phyloP scores from a whole-genome alignment of 768 basidiomycete species.

The Russula dissimulans region DNA sequence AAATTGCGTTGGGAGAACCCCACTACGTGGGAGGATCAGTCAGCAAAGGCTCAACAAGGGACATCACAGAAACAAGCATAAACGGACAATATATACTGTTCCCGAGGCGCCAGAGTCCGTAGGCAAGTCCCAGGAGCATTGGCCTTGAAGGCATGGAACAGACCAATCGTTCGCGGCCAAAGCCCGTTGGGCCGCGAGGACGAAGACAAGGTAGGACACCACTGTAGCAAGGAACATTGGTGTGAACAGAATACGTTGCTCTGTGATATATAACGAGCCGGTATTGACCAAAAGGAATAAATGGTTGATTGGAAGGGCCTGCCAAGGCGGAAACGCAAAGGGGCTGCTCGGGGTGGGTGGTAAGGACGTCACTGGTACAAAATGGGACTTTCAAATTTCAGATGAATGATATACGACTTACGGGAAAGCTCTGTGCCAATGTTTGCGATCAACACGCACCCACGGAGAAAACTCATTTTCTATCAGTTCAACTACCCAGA shows the following conservation, averaged over 20 bases:
- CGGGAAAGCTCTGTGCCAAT: too few relatives aligned
- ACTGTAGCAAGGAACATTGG: background rate
- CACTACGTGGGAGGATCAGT: background rate
- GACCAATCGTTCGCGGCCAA: constrained; percentile 9
- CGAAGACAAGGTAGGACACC: background rate
- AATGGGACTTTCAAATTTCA: too few relatives aligned
- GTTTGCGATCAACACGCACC: too few relatives aligned
- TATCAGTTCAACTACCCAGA: too few relatives aligned
- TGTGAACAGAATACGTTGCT: background rate
- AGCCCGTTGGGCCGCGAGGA: background rate
- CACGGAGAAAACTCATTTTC: too few relatives aligned
- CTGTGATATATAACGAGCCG: background rate
- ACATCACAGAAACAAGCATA: background rate
- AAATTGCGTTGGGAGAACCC: constrained; percentile 8
- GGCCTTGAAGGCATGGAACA: constrained; percentile 5
- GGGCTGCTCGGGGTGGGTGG: too few relatives aligned
- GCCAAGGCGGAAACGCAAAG: too few relatives aligned
- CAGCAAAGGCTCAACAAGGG: background rate
- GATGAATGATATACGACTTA: too few relatives aligned
- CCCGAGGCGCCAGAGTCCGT: background rate
- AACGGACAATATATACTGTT: constrained; percentile 6
- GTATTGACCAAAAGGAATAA: too few relatives aligned
- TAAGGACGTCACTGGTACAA: too few relatives aligned
- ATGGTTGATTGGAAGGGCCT: too few relatives aligned
- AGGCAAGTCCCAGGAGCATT: constrained; percentile 11